A percentile compares a stretch with the other conserved stretches of the same genome.
phyloP scores from a whole-genome alignment of 75 land plant species.

The Isoetes taiwanensis region DNA sequence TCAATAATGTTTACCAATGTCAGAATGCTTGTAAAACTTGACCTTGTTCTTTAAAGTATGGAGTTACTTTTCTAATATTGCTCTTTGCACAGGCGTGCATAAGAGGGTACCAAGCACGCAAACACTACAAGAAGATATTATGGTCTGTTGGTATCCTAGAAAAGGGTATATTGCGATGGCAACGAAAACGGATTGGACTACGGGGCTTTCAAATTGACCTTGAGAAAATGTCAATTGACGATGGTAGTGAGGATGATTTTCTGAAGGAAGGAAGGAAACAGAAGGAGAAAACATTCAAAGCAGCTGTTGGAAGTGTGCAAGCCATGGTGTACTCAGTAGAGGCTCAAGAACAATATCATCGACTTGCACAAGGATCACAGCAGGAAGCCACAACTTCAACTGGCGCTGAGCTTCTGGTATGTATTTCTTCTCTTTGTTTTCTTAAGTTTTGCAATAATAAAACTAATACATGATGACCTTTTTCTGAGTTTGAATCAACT shows the following conservation, averaged over 20 bases:
- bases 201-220: conserved; percentile 45
- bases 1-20: too few species aligned
- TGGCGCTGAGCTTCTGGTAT: too few species aligned
- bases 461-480: too few species aligned
- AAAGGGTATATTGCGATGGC: conserved; percentile 80
- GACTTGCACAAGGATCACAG: neutral
- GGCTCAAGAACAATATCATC: neutral
- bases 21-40: too few species aligned
- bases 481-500: too few species aligned
- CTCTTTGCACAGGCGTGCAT: conserved; percentile 45
- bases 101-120: conserved; percentile 45
- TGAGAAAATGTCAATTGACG: too few species aligned
- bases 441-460: too few species aligned
- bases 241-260: conserved; percentile 1
- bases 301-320: neutral
- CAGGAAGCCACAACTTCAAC: too few species aligned
- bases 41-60: too few species aligned
- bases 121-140: conserved; percentile 49
- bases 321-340: neutral
- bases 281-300: neutral
- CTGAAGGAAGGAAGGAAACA: conserved; percentile 2
- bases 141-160: conserved; percentile 89
- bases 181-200: conserved; percentile 47
- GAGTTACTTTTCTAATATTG: too few species aligned
- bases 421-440: too few species aligned